Base-by-base conservation (phyloP, 2,329 filamentous ascomycete species). In the Catunica adiposa region DNA sequence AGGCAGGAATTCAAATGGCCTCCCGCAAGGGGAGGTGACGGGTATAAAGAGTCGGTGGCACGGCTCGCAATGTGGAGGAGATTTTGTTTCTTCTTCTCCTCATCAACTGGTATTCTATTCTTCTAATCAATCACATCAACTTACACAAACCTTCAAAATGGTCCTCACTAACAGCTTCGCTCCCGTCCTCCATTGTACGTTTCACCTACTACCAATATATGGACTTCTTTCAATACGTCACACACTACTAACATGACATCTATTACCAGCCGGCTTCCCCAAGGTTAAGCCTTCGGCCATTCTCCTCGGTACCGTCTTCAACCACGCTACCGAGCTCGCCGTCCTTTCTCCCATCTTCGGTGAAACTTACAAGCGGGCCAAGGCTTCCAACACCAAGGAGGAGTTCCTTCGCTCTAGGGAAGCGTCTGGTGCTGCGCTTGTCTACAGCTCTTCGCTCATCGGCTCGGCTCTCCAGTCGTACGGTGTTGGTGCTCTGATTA, bases 271-370 rank as follows among this genome's bases (percentile, higher is more conserved):
- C 58, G 79, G 76, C 66, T 73, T 81, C 34, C 78, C 78, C 61
- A 68, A 89, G 63, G 92, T 98, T 67, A 97, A 96, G 84, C 92
- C 92, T 64, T 96, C 89, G 67, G 90, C 92, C 66, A 95, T 98
- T 67, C 92, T 90, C 66, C 81, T 97, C 66, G 92, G 92, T 73
- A 92, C 89, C 61, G 74, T 89, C 70, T 98, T 96, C 82, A 96
- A 86, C 78, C 90, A 98, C 74, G 83, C 83, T 65, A 78, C 88
- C 65, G 92, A 92, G 66, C 82, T 92, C 61, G 89, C 86, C 61
- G 81, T 97, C 64, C 80, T 97, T 60, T 79, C 82, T 59, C 90
- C 90, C 61, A 73, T 97, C 71, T 95, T 97, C 69, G 90, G 92
- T 67, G 84, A 94, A 66, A 90, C 88, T 66, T 96, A 95, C 79